Evolutionary conservation across 2,329 filamentous ascomycete species (phyloP), one percentile per base, ranked within the genome.

Genomic region (Botrytis fragariae): DNA sequence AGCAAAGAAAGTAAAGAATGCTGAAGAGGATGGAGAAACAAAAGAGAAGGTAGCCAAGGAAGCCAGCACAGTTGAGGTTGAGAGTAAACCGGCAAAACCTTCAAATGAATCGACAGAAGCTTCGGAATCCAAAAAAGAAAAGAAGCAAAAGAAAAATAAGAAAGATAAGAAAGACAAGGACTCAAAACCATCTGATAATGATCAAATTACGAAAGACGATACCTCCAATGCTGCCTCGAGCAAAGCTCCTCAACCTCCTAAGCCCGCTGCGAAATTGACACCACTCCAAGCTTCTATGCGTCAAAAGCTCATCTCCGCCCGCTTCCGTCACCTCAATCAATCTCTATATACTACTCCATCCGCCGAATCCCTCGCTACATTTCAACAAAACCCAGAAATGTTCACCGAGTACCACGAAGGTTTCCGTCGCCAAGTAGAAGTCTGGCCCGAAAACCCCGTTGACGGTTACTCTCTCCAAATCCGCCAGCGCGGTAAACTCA

Each of bases 321-420:
- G 96, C 74, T 99, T 99, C 88, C 94, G 96, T 76, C 94, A 98
- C 83, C 90, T 99, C 75, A 99, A 99, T 83, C 93, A 99, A 85
- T 95, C 94, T 0, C 90, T 99, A 22, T 99, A 99, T 85, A 98
- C 95, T 7, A 93, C 91, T 12, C 93, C 95, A 1, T 99, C 96
- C 0, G 86, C 86, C 51, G 90, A 96, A 77, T 93, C 96, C n/a
- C 90, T 96, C 78, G 84, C 87, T 69, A 89, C 98, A 37, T 98
- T 99, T 85, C 86, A 89, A 69, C 86, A 92, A 48, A 93, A 93
- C 68, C 96, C 96, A 0, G 93, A 97, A 81, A 95, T 98, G 87
- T 99, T 98, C 84, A 87, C 90, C 77, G 95, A 98, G 83, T 99
- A 99, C 83, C 96, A 99, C 84, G 92, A 94, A 75, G 96, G 96